Base-by-base conservation (phyloP, 805 yeast genomes). In the Metschnikowia chrysomelidarum region DNA sequence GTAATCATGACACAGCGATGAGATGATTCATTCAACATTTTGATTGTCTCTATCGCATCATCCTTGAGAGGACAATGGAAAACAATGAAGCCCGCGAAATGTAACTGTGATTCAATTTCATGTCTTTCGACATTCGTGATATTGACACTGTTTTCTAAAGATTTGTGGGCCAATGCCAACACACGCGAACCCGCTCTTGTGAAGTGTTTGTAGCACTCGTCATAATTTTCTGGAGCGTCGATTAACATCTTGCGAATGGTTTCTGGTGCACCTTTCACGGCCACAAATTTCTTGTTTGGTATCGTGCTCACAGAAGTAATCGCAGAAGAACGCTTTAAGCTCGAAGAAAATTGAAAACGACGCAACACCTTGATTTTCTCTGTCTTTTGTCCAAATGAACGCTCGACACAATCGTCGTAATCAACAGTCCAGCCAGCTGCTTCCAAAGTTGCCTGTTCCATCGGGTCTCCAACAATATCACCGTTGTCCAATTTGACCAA, bases 231-330 rank as follows among this genome's bases (percentile, higher is more conserved):
- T 14, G 98, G 97, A 38, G 84, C 78, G 29, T 67, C 69, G 27
- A 60, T 50, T 43, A 93, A 64, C 86, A 93, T 87, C 39, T 69
- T 73, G 57, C 81, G 80, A 50, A 93, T 79, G 13, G 97, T 93
- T 65, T 93, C 98, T 4, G 98, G 98, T 1, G 98, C 98, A 72
- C 98, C 98, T 65, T 93, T 93, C 27, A 81, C 95, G 46, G 95
- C 82, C 29, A 88, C 93, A 46, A 87, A 71, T 38, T 78, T 65
- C 47, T 59, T 57, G 36, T 71, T 68, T 11, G 64, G 65, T 14
- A 64, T 33, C 19, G 75, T 62, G 47, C 70, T 70, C 34, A 77
- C 59, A 26, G 67, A 63, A 18, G 95, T 82, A 49, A 89, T 78
- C 19, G 94, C 76, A n/a, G 96, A 76, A 4, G 98, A 91, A 65